These are phyloP conservation scores for Penicillium herquei DNA, from an alignment of 495 filamentous ascomycete species.

Conservation along the genomic window DNA sequence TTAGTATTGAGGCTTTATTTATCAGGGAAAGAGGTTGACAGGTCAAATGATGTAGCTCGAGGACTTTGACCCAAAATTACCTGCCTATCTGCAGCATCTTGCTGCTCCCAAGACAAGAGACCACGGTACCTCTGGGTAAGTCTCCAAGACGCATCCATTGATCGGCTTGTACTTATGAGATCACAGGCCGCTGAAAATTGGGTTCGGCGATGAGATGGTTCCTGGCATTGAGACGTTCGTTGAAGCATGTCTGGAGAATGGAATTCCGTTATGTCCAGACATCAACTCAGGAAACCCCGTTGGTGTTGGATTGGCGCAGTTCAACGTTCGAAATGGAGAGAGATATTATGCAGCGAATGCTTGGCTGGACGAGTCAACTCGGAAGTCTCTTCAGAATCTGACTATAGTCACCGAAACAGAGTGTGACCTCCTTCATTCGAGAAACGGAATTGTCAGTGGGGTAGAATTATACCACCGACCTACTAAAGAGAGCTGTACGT, in stretches of 20 bases:
- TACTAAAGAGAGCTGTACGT: neutral
- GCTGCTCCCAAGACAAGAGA: neutral
- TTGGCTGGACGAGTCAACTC: neutral
- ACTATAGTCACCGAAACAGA: neutral
- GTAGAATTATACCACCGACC: neutral
- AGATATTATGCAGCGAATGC: slow-evolving; percentile 1
- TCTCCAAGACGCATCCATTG: neutral
- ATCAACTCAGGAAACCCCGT: slow-evolving; percentile 5
- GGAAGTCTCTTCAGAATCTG: neutral
- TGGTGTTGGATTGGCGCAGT: slow-evolving; percentile 2
- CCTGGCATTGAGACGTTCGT: slow-evolving; percentile 1
- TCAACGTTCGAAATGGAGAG: slow-evolving; percentile 2
- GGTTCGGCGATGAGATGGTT: slow-evolving; percentile 2
- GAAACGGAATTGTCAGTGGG: neutral
- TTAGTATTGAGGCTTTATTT: neutral
- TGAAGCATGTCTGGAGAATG: neutral
- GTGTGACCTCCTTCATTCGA: neutral
- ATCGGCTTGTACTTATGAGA: neutral
- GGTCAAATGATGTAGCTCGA: neutral
- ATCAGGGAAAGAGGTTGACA: too few relatives aligned
- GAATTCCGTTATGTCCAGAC: neutral
- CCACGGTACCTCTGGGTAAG: neutral
- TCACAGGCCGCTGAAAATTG: neutral
- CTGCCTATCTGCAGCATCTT: neutral
- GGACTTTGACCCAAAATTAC: neutral